Evolutionary conservation across 2,329 filamentous ascomycete genomes (phyloP), one percentile per base, ranked within the genome.

Genomic region (Zymoseptoria passerinii): DNA sequence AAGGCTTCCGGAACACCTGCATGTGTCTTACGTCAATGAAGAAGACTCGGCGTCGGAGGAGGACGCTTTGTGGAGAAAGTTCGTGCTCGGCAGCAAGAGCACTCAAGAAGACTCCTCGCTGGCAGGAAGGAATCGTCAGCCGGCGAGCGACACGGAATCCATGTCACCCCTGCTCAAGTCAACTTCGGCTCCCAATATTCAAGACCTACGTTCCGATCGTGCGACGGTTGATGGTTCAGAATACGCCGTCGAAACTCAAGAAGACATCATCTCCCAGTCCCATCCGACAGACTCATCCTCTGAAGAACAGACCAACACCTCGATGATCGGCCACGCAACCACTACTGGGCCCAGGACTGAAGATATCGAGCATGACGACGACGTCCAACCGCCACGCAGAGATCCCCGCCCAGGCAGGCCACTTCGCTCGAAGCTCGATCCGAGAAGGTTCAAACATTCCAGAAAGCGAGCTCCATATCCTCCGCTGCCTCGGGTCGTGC

Each of bases 51-150:
- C 0, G 3, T 6, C 16, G 3, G 35, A 44, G 13, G 35, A 65
- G 5, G 64, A 68, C 27, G 62, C 55, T n/a, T 16, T 67, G 1
- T 70, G 68, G 68, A 61, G 61, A 50, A 53, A 58, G 1, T 67
- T 69, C 56, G 59, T 68, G 23, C 40, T 66, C 19, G 66, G 62
- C 4, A 65, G 60, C 54, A 55, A 60, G 28, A 54, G 58, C 40
- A 61, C 60, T 19, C 58, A 62, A 6, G 63, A 56, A 48, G 60
- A 56, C 13, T 44, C 57, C 4, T 62, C 62, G 8, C 54, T 10
- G 13, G 8, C 29, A 60, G 51, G 28, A 56, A 18, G 56, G 50
- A 16, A 50, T 50, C 7, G 10, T 10, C 27, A 50, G 53, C 10
- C 28, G 51, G 40, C 60, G 52, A 2, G 54, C 23, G 35, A 54